phyloP scores from a whole-genome alignment of 2,329 filamentous ascomycete species.

The Hawksworthiomyces lignivorus region DNA sequence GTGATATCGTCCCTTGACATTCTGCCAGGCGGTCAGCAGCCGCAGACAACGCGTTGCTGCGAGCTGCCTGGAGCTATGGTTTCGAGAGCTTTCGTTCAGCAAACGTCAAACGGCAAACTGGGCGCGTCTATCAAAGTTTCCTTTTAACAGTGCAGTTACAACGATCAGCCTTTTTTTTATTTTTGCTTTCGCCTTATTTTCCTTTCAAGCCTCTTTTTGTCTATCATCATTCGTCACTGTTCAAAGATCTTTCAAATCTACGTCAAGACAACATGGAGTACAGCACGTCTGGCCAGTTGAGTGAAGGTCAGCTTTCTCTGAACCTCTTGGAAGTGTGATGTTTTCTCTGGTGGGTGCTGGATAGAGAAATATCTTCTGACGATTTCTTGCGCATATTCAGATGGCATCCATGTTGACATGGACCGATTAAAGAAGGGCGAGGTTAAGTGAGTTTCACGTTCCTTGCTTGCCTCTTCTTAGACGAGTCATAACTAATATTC shows the following conservation, averaged over 20 bases:
- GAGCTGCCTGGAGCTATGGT: slow-evolving; percentile 15
- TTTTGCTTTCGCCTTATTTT: background rate
- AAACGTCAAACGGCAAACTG: no score
- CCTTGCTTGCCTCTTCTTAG: background rate
- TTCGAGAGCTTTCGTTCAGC: no score
- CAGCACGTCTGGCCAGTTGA: slow-evolving; percentile 52
- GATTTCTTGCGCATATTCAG: slow-evolving; percentile 36
- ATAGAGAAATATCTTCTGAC: background rate
- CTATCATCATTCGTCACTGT: background rate
- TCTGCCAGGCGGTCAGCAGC: slow-evolving; percentile 14
- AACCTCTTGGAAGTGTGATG: background rate
- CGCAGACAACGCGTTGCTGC: slow-evolving; percentile 12
- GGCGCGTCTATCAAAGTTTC: no score
- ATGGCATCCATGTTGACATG: slow-evolving; percentile 99
- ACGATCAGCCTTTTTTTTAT: no score
- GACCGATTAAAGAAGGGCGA: slow-evolving; percentile 97
- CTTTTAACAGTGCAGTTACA: no score
- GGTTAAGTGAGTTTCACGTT: slow-evolving; percentile 69
- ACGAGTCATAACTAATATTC: slow-evolving; percentile 25
- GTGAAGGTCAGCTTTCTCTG: slow-evolving; percentile 47
- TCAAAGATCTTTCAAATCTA: slow-evolving; percentile 7
- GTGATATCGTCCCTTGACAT: slow-evolving; percentile 2
- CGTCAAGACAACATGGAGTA: slow-evolving; percentile 49
- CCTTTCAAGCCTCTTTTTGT: background rate
- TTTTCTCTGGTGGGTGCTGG: background rate